These are phyloP conservation scores for Epichloe scottii DNA, from an alignment of 2,329 filamentous ascomycete species.

Conservation along the genomic window DNA sequence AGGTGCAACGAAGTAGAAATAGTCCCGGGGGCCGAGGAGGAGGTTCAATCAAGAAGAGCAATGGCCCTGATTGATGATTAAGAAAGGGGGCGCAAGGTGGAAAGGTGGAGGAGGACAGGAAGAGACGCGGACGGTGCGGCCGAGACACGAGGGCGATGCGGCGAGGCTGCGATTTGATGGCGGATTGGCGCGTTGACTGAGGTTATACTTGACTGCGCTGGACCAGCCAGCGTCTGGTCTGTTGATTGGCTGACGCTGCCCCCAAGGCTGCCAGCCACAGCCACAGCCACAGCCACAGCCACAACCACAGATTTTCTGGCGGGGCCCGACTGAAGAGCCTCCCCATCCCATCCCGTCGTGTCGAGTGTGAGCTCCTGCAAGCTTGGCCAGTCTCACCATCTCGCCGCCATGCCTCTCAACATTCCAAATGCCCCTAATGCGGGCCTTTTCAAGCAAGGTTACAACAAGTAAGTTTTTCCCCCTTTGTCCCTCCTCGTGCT, in stretches of 20 bases:
- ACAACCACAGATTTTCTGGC: background rate
- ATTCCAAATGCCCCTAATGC: constrained; percentile 90
- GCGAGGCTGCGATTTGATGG: constrained; percentile 8
- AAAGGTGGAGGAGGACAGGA: background rate
- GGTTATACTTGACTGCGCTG: too few relatives aligned
- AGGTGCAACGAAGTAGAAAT: background rate
- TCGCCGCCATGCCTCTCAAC: constrained; percentile 71
- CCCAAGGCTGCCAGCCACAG: background rate
- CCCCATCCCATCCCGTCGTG: background rate
- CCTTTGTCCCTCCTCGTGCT: constrained; percentile 4
- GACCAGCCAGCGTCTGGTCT: too few relatives aligned
- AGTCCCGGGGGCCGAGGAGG: background rate
- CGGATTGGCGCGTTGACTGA: background rate
- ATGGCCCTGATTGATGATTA: too few relatives aligned
- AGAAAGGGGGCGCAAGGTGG: too few relatives aligned
- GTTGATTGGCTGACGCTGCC: too few relatives aligned
- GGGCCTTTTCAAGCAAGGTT: constrained; percentile 89
- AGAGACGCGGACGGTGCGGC: background rate
- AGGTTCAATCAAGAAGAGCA: too few relatives aligned
- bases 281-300: background rate
- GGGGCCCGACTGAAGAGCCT: background rate
- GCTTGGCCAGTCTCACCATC: constrained; percentile 8
- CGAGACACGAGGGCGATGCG: constrained; percentile 3
- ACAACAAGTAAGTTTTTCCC: constrained; percentile 72
- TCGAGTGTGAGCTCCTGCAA: constrained; percentile 6